phyloP scores from a whole-genome alignment of 2,329 filamentous ascomycete species.

The Albifimbria verrucaria region DNA sequence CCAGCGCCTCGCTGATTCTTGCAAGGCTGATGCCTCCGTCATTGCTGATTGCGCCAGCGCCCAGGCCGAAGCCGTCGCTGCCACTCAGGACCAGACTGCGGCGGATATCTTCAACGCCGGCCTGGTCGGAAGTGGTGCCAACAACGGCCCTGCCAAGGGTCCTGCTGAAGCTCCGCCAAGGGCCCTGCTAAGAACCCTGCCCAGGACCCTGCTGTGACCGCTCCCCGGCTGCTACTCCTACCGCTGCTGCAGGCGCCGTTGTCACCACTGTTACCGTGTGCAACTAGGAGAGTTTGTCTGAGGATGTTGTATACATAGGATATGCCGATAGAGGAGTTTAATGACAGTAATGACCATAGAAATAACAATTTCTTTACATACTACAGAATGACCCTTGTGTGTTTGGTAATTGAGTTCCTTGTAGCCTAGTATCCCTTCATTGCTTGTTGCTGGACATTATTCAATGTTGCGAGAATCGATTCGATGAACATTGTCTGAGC shows the following conservation, averaged over 20 bases:
- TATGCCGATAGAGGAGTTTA: no score
- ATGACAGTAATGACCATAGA: no score
- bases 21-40: constrained; percentile 17
- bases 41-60: constrained; percentile 12
- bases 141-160: not conserved
- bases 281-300: no score
- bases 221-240: not conserved
- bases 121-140: constrained; percentile 2
- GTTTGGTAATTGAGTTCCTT: no score
- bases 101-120: constrained; percentile 20
- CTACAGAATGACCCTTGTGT: no score
- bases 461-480: no score
- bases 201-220: not conserved
- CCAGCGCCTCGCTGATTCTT: constrained; percentile 31
- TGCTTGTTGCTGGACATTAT: no score
- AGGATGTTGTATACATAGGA: no score
- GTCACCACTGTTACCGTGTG: not conserved
- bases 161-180: not conserved
- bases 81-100: constrained; percentile 19
- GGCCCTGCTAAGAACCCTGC: not conserved
- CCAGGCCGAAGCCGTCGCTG: constrained; percentile 13
- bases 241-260: not conserved
- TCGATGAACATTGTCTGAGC: no score
- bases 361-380: no score
- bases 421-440: no score